Base-by-base conservation (phyloP, 73 alveolate genomes). In the Paramecium bursaria region DNA sequence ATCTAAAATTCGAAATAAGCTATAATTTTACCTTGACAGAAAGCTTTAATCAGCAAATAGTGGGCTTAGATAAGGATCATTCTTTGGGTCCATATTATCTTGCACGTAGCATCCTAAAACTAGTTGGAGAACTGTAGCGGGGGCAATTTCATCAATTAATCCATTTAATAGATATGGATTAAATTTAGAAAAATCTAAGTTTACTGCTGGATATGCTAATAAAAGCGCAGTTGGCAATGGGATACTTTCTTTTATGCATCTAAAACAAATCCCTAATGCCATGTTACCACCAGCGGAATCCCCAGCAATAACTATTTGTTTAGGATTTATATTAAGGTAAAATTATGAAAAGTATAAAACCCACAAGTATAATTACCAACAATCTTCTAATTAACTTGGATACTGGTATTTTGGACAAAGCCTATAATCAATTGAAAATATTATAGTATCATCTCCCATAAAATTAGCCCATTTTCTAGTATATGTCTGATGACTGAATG, bases 221-320 rank as follows among this genome's bases (percentile, higher is more conserved):
- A 94, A 50, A 15, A 94, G 54, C 52, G 93, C 96, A 92, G 94
- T 95, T 13, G 99, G 99, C 33, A 91, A 74, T 80, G 91, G 85
- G 42, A 96, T 86, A 5, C 94, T 93, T 74, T 86, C 88, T 48
- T 87, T 85, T 13, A 95, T 86, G 51, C 91, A 55, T 30, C 93
- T 75, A 74, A 87, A 86, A 23, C 95, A 86, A 15, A 97, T 54
- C 22, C 98, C 98, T 22, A 91, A 87, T n/a, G 95, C 95, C 86
- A 97, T 85, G 80, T 97, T 95, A 5, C 99, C 99, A 22, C 99
- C 99, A 0, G 99, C 99, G 29, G 98, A 94, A 88, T 97, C 99
- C 4, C 99, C 99, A 27, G 92, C 94, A 33, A 79, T 42, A 17
- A 79, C 27, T 22, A 79, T 33, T 30, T 79, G 25, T 27, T 73